phyloP scores from a whole-genome alignment of 495 filamentous ascomycete species.

The Penicillium salamii region DNA sequence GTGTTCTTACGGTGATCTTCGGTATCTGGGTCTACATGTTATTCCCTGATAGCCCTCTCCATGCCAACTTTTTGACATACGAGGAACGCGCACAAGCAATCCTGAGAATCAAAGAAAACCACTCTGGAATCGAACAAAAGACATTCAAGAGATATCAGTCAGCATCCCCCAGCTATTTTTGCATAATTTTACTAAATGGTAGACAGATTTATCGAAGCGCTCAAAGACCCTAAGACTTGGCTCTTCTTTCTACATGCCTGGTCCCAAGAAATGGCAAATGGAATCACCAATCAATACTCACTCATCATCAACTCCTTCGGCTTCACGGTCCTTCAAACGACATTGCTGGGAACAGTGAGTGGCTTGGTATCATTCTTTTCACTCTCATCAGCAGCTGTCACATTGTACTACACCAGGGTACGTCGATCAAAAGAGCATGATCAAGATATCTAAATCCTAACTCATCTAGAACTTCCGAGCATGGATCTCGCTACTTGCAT shows the following conservation, averaged over 20 bases:
- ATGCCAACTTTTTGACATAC: slow-evolving; percentile 51
- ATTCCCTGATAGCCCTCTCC: slow-evolving; percentile 58
- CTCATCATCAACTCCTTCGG: slow-evolving; percentile 43
- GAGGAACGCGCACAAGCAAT: slow-evolving; percentile 55
- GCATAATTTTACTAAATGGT: neutral
- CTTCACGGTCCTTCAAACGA: slow-evolving; percentile 38
- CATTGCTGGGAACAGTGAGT: slow-evolving; percentile 29
- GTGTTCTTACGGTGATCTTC: slow-evolving; percentile 48
- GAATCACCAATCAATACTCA: slow-evolving; percentile 41
- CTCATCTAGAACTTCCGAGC: slow-evolving; percentile 29
- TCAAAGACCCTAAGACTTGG: slow-evolving; percentile 28
- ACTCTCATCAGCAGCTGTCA: slow-evolving; percentile 24
- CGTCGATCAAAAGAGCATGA: neutral
- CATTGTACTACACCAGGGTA: slow-evolving; percentile 29
- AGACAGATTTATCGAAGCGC: slow-evolving; percentile 29
- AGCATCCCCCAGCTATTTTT: neutral
- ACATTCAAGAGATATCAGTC: slow-evolving; percentile 51
- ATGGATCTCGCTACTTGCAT: slow-evolving; percentile 35
- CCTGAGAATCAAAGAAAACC: slow-evolving; percentile 52
- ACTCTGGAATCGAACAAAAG: slow-evolving; percentile 59
- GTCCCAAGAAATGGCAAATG: slow-evolving; percentile 43
- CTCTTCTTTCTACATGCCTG: slow-evolving; percentile 39
- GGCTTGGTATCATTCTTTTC: slow-evolving; percentile 36
- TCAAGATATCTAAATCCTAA: neutral
- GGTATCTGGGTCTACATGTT: slow-evolving; percentile 48